Conservation (phyloP, 345 rosid genomes). For the Lumnitzera littorea region DNA sequence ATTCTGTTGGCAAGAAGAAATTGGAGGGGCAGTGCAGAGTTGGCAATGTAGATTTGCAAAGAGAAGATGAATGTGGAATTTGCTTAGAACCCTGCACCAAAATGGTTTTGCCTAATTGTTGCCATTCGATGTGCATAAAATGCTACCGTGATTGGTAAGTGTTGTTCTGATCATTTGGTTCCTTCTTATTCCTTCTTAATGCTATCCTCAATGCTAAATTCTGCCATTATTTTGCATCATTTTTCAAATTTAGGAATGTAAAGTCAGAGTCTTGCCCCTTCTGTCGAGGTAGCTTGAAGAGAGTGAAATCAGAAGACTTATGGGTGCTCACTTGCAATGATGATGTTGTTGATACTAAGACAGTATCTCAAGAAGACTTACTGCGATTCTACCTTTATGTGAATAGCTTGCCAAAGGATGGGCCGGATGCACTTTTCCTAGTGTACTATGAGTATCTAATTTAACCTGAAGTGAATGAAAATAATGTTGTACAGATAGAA, state of each 20-base stretch:
- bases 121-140: conserved; percentile 95
- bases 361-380: conserved; percentile 61
- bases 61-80: conserved; percentile 97
- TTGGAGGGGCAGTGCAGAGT: conserved; percentile 37
- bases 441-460: conserved; percentile 80
- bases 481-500: conserved; percentile 46
- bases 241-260: conserved; percentile 53
- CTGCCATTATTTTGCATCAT: not conserved
- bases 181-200: not conserved
- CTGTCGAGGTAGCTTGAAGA: conserved; percentile 87
- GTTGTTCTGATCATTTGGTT: not conserved
- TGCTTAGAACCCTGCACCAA: conserved; percentile 96
- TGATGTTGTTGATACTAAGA: conserved; percentile 75
- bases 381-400: conserved; percentile 69
- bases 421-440: conserved; percentile 72
- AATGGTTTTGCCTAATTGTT: conserved; percentile 87
- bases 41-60: conserved; percentile 47
- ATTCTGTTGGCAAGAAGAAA: conserved; percentile 33
- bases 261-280: conserved; percentile 96
- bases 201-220: too few relatives aligned
- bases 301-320: conserved; percentile 89
- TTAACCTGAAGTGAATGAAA: conserved; percentile 23
- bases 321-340: conserved; percentile 89
- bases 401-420: conserved; percentile 73
- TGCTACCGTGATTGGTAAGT: conserved; percentile 89